Conservation (phyloP, 2,329 filamentous ascomycete genomes). For the Fusarium sp. region DNA sequence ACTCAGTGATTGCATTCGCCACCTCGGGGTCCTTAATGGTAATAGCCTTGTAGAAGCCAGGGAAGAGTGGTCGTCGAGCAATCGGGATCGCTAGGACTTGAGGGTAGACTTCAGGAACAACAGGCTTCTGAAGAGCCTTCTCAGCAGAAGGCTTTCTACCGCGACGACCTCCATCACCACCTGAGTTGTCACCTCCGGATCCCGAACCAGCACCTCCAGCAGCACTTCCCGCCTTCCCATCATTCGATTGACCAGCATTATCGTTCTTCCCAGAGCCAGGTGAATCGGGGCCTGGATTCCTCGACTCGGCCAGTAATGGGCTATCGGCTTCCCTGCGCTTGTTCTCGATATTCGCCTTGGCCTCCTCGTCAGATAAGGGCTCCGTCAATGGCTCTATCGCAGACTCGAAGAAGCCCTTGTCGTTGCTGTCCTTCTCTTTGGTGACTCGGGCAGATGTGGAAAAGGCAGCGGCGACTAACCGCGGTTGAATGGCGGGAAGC, state of each 20-base stretch:
- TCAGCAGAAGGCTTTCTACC: slow-evolving; percentile 77
- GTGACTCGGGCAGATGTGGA: slow-evolving; percentile 48
- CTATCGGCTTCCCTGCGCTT: slow-evolving; percentile 55
- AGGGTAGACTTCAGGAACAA: slow-evolving; percentile 93
- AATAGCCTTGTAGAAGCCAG: slow-evolving; percentile 98
- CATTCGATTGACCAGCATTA: slow-evolving; percentile 50
- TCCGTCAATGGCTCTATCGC: slow-evolving; percentile 54
- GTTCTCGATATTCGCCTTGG: slow-evolving; percentile 61
- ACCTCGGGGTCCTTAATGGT: slow-evolving; percentile 95
- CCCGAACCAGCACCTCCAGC: slow-evolving; percentile 63
- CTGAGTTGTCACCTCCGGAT: slow-evolving; percentile 64
- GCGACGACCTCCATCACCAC: slow-evolving; percentile 72
- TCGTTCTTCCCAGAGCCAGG: slow-evolving; percentile 58
- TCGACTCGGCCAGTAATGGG: slow-evolving; percentile 59
- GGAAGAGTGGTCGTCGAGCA: slow-evolving; percentile 90
- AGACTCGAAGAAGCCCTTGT: slow-evolving; percentile 63
- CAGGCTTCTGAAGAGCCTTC: slow-evolving; percentile 83
- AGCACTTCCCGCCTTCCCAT: slow-evolving; percentile 66
- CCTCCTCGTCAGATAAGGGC: slow-evolving; percentile 63
- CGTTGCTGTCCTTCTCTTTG: slow-evolving; percentile 51
- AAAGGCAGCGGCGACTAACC: slow-evolving; percentile 47
- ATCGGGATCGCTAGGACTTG: slow-evolving; percentile 98
- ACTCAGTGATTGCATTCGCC: slow-evolving; percentile 90
- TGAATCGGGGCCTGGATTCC: slow-evolving; percentile 54
- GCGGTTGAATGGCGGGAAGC: slow-evolving; percentile 43